Evolutionary conservation across 805 yeast genomes (phyloP), one percentile per base, ranked within the genome.

Genomic region (Kuraishia hungarica): DNA sequence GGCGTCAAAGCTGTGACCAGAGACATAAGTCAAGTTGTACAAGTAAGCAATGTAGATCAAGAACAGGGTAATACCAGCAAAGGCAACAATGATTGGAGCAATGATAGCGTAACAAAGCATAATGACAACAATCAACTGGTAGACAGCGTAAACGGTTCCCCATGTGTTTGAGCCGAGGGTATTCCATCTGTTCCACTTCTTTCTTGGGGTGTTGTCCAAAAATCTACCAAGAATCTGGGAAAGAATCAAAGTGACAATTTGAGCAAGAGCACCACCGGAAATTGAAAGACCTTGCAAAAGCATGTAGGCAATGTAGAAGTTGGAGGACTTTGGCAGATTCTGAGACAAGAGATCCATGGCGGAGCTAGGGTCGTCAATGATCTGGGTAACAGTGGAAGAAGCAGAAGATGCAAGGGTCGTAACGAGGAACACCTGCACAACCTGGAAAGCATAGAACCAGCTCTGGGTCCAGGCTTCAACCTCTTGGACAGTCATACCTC

Each of bases 151-250:
- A 15, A 82, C 73, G 19, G 87, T 83, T 52, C 97, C 96, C 88
- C 92, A 91, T 23, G 81, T 78, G 50, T 92, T 87, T 48, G 79
- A 76, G 13, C 83, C 78, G 61, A 93, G 74, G 1, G 74, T 77
- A 67, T 81, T 82, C 66, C 71, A 81, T 64, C 97, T 83, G 57
- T 69, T 81, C 97, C 97, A 93, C 74, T 86, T 88, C 71, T 89
- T 85, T 72, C 98, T 84, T 58, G 98, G 98, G 5, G 98, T 90
- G 54, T 80, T 78, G 68, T 91, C 97, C 58, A 94, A 77, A 22
- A 90, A 57, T 59, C 74, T 74, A 29, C 94, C 89, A 57, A 92
- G 74, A 43, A 86, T 72, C 65, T 87, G 84, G 53, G 87, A 84
- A 59, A 92, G 74, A 54, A 88, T 77, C 63, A 94, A 75, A 2